These are phyloP conservation scores for Sherardia arvensis DNA, from an alignment of 257 asterid species.

Conservation along the genomic window DNA sequence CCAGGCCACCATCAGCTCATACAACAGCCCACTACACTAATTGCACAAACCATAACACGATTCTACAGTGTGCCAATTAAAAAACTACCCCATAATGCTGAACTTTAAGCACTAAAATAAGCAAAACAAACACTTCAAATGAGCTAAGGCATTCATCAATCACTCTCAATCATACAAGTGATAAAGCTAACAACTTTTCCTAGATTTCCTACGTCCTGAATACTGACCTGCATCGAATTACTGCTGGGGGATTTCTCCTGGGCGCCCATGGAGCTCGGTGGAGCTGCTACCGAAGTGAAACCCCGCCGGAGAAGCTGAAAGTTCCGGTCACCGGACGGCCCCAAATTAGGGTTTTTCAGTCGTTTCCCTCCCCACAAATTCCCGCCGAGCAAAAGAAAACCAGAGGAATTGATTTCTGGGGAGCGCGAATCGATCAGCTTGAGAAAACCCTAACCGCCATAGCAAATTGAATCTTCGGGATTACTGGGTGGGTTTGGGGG, in stretches of 20 bases:
- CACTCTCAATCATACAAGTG: neutral
- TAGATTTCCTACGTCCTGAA: neutral
- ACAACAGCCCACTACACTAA: neutral
- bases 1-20: neutral
- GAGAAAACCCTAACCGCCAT: conserved; percentile 49
- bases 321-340: conserved; percentile 11
- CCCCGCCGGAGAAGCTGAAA: too few relatives aligned
- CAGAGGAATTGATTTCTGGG: conserved; percentile 5
- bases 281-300: conserved; percentile 14
- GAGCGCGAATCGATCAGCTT: conserved; percentile 25
- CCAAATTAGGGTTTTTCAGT: conserved; percentile 54
- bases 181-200: neutral
- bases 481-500: neutral
- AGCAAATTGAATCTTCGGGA: conserved; percentile 12
- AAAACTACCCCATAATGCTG: neutral
- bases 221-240: conserved; percentile 33
- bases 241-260: conserved; percentile 28
- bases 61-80: neutral
- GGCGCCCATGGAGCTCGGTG: conserved; percentile 26
- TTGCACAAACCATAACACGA: neutral
- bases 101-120: neutral
- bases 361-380: conserved; percentile 1
- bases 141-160: neutral
- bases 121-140: neutral
- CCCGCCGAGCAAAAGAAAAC: neutral